Base-by-base conservation (phyloP, 169 alveolate genomes). In the Eimeria zaria region DNA sequence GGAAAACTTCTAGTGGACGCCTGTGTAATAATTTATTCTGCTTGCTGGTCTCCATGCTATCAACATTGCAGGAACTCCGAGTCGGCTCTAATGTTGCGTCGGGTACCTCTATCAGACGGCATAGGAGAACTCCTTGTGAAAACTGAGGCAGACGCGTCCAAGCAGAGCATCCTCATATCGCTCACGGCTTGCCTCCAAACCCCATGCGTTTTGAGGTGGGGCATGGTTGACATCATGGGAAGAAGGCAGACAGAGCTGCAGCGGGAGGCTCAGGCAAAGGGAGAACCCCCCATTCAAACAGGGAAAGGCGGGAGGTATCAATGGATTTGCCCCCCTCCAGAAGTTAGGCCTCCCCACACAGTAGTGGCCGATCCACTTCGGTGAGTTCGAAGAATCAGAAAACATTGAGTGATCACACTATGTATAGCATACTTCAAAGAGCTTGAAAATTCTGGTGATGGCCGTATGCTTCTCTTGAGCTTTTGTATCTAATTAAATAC, bases 141-240 rank as follows among this genome's bases (percentile, higher is more conserved):
- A 44, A 83, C 89, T 20, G 88, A 78, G 46, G 84, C 96, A 6
- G 89, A 91, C 84, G 73, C 30, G n/a, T 55, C 96, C 33, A 90
- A 39, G 62, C 74, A 76, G 27, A 64, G 51, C 83, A 67, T 91
- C 55, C 78, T 48, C 44, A 83, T 91, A 51, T 83, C 74, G 24
- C 58, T 91, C 74, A 91, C 91, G 1, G 96, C 81, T 7, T 91
- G 96, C 74, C 80, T 83, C n/a, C 91, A 58, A 39, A 83, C 89
- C 20, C 96, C 96, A 6, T 80, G 90, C 14, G 85, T 91, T 33
- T 64, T 91, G 91, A 76, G 89, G 73, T 91, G 96, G 96, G 96
- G 96, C 60, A 62, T 91, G 90, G 69, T 91, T 27, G 96, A 91
- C 91, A 62, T 91, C 58, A 91, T 91, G 96, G 96, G 96, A n/a